Evolutionary conservation across 108 stramenopile genomes (phyloP).

Genomic region (Conticribra guillardii): DNA sequence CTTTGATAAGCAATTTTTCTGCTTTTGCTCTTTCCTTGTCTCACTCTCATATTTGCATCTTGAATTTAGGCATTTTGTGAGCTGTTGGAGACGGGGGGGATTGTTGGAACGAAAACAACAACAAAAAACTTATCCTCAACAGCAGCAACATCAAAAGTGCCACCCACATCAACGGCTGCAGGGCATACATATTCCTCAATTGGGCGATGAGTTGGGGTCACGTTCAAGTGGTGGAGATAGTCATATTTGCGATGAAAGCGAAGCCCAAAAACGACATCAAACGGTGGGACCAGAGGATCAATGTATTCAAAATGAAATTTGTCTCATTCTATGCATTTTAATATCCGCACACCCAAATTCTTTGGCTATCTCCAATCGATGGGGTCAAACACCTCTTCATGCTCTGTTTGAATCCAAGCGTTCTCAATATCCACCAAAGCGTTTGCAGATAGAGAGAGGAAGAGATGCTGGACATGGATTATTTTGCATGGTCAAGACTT

Average conservation of each 20-base stretch:
- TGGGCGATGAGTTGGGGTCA: no score
- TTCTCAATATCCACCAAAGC: neutral
- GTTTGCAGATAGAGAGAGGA: neutral
- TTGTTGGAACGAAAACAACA: neutral
- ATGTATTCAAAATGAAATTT: constrained; percentile 9
- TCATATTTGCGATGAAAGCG: neutral
- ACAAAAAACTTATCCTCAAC: neutral
- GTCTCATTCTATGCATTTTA: constrained; percentile 4
- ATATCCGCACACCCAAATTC: constrained; percentile 21
- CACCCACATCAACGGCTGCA: no score
- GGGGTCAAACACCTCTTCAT: constrained; percentile 52
- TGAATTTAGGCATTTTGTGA: no score
- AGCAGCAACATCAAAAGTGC: no score
- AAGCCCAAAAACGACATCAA: neutral
- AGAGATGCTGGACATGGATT: constrained; percentile 1
- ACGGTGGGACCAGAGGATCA: neutral
- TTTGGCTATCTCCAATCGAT: constrained; percentile 24
- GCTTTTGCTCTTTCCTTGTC: no score
- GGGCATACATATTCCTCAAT: no score
- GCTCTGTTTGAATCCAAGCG: constrained; percentile 31
- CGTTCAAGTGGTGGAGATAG: neutral
- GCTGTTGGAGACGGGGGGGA: neutral
- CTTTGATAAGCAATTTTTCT: neutral
- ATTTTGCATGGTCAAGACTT: constrained; percentile 12
- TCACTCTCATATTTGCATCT: no score